phyloP scores from a whole-genome alignment of 495 filamentous ascomycete species.

The Oleoguttula mirabilis region DNA sequence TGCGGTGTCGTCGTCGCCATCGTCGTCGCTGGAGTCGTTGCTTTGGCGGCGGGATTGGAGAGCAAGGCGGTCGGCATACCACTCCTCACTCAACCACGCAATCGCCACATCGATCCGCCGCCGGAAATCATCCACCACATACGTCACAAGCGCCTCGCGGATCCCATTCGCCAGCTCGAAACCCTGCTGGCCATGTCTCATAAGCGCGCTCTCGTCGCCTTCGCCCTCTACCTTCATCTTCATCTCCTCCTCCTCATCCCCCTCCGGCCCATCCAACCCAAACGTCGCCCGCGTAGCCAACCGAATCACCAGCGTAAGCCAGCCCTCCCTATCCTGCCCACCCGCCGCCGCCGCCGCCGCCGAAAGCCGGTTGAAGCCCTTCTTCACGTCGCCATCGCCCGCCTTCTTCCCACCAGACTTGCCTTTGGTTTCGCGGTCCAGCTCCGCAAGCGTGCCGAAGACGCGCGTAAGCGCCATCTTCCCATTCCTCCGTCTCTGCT shows the following conservation, averaged over 20 bases:
- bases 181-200: conserved; percentile 17
- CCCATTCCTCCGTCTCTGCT: conserved; percentile 55
- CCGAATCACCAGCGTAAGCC: conserved; percentile 76
- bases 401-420: conserved; percentile 2
- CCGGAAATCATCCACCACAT: conserved; percentile 83
- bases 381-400: conserved; percentile 20
- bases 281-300: conserved; percentile 70
- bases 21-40: not conserved
- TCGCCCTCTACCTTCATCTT: conserved; percentile 40
- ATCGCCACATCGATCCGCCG: conserved; percentile 75
- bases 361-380: conserved; percentile 69
- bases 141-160: conserved; percentile 65
- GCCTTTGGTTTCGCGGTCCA: conserved; percentile 49
- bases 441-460: conserved; percentile 58
- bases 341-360: conserved; percentile 68
- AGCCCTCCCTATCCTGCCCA: conserved; percentile 75
- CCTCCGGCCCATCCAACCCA: conserved; percentile 44
- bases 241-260: conserved; percentile 37
- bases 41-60: not conserved
- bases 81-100: conserved; percentile 91
- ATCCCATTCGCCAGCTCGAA: conserved; percentile 49
- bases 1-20: not conserved
- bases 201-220: conserved; percentile 16
- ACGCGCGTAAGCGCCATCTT: conserved; percentile 59
- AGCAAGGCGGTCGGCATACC: conserved; percentile 75